phyloP scores from a whole-genome alignment of 805 yeast species.

The Grigorovia transvaalensis region DNA sequence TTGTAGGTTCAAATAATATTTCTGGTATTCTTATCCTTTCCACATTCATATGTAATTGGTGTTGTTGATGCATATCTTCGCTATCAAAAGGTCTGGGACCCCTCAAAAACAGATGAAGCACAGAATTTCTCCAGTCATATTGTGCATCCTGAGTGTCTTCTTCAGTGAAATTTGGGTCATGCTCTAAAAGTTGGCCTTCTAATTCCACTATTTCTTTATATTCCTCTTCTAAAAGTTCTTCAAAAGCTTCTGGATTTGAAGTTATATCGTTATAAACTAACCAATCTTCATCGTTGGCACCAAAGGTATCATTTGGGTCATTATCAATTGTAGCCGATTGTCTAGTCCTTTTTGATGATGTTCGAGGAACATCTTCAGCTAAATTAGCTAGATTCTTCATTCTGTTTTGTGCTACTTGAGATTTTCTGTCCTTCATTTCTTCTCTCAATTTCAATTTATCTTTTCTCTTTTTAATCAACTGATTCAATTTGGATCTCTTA shows the following conservation, averaged over 20 bases:
- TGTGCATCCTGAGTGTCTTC: slow-evolving; percentile 78
- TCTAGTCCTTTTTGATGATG: slow-evolving; percentile 38
- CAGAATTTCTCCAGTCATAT: slow-evolving; percentile 75
- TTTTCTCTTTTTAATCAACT: slow-evolving; percentile 48
- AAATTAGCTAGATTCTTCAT: slow-evolving; percentile 85
- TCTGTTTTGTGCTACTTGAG: slow-evolving; percentile 82
- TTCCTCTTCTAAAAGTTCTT: slow-evolving; percentile 71
- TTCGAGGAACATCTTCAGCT: slow-evolving; percentile 54
- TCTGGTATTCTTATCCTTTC: slow-evolving; percentile 92
- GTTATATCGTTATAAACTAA: slow-evolving; percentile 77
- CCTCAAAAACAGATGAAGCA: slow-evolving; percentile 72
- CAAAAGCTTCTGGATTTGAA: slow-evolving; percentile 49
- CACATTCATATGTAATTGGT: slow-evolving; percentile 81
- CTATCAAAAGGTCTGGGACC: slow-evolving; percentile 84
- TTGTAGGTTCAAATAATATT: slow-evolving; percentile 80
- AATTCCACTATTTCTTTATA: slow-evolving; percentile 46
- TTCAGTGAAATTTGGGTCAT: slow-evolving; percentile 75
- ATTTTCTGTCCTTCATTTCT: slow-evolving; percentile 79
- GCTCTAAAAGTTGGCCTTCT: slow-evolving; percentile 67
- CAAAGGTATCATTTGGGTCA: slow-evolving; percentile 89
- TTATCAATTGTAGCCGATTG: slow-evolving; percentile 66
- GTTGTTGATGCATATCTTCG: slow-evolving; percentile 74
- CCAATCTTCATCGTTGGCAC: slow-evolving; percentile 96
- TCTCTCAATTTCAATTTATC: slow-evolving; percentile 61
- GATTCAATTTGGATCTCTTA: slow-evolving; percentile 51